Percentiles rank a stretch among this genome's conserved stretches.
Evolutionary conservation across 2,329 filamentous ascomycete genomes (phyloP).

Genomic region (Trichothecium sympodiale): DNA sequence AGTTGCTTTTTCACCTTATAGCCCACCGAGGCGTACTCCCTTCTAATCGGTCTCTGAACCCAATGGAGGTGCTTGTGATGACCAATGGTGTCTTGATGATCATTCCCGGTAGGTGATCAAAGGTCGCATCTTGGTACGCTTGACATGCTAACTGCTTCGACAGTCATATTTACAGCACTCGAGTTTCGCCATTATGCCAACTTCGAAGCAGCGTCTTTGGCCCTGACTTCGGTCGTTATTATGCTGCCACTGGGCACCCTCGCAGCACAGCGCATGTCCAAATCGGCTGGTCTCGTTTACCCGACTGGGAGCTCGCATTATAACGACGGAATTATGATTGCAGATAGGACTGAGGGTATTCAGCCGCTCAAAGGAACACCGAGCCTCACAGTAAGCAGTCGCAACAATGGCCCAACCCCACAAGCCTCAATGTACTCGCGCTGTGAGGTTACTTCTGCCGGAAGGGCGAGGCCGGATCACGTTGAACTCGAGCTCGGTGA

Average conservation of each 20-base stretch:
- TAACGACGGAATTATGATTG: too few relatives aligned
- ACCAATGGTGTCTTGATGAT: constrained; percentile 46
- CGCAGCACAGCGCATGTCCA: constrained; percentile 34
- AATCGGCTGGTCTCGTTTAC: constrained; percentile 11
- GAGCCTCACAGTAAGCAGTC: constrained; percentile 4
- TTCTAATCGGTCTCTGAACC: constrained; percentile 26
- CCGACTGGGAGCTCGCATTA: too few relatives aligned
- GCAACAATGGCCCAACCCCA: constrained; percentile 6
- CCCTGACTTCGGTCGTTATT: constrained; percentile 36
- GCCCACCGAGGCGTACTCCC: constrained; percentile 35
- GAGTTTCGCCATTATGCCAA: constrained; percentile 28
- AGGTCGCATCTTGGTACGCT: background rate
- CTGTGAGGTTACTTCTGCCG: constrained; percentile 10
- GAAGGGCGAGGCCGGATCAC: constrained; percentile 12
- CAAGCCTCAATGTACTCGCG: constrained; percentile 13
- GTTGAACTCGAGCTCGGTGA: constrained; percentile 21
- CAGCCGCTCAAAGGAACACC: constrained; percentile 6
- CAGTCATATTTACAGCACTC: constrained; percentile 40
- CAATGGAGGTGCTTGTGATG: constrained; percentile 44
- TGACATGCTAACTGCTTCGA: background rate
- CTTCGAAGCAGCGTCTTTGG: constrained; percentile 40
- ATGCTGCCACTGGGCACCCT: constrained; percentile 42
- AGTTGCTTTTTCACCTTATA: constrained; percentile 36
- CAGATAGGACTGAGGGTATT: too few relatives aligned
- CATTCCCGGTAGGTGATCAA: constrained; percentile 32